Evolutionary conservation across 1,139 yeast species (phyloP), one percentile per base, ranked within the genome.

Genomic region (Waltiozyma solani): DNA sequence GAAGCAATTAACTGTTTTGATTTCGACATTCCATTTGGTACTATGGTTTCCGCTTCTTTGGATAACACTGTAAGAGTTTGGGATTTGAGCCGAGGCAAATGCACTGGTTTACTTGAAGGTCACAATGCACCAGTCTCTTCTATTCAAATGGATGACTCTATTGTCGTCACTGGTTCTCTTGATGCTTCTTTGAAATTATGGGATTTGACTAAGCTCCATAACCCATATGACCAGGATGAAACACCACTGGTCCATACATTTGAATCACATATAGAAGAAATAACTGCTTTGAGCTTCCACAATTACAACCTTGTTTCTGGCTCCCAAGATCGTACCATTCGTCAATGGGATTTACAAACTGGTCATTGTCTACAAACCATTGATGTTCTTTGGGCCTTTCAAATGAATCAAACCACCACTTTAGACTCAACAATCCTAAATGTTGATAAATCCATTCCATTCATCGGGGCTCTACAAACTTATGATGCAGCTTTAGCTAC

Each of bases 261-360:
- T 48, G 79, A 72, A 36, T 72, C 81, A 1, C 89, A 80, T 49
- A 61, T 78, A 26, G 84, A 74, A 34, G 79, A 73, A 46, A 66
- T 80, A 34, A 75, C 83, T 0, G 79, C 83, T 0, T 52, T 80
- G 37, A 69, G 76, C 49, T 71, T 73, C 52, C 63, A 66, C 44
- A 66, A 62, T 27, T 71, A 70, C 37, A 62, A 66, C 38, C 71
- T 87, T 35, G 59, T 93, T 6, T 80, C 93, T 40, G 98, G 96
- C 0, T 77, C 93, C 1, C 93, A 96, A 91, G 98, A 91, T 61
- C 77, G 77, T 54, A 71, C 80, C 8, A 69, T 83, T 7, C 65
- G 84, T 32, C 77, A 82, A 52, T 93, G 98, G 98, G 98, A 91
- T 61, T 64, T 93, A 43, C 73, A 83, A 48, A 75, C 83, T 0